A percentile compares a stretch with the other conserved stretches of the same genome.
Evolutionary conservation across 352 stramenopile genomes (phyloP).

Genomic region (Hyaloperonospora brassicae): DNA sequence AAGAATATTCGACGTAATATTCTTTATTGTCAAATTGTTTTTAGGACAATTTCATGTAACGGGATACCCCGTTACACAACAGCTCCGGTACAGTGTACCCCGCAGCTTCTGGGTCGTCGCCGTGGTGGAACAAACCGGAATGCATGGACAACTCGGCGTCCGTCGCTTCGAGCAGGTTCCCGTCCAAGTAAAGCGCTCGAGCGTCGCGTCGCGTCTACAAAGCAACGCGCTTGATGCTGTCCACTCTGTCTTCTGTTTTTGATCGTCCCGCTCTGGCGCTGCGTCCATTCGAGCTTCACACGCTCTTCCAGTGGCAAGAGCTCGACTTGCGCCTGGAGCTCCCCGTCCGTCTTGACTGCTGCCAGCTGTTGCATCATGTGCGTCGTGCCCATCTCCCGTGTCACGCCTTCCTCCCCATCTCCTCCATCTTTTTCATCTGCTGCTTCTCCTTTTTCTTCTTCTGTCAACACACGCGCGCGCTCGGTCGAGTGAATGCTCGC

Average conservation of each 20-base stretch:
- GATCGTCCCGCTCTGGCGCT: conserved; percentile 14
- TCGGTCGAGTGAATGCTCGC: too few species aligned
- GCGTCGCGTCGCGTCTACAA: conserved; percentile 25
- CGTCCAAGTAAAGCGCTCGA: conserved; percentile 66
- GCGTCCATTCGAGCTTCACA: conserved; percentile 74
- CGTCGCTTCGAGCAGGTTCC: conserved; percentile 23
- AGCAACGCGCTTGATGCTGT: conserved; percentile 10
- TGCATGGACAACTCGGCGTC: conserved; percentile 27
- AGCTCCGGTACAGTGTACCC: conserved; percentile 74
- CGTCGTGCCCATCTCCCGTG: too few species aligned
- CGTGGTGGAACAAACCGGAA: conserved; percentile 76
- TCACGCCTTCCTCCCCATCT: too few species aligned
- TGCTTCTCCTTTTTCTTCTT: too few species aligned
- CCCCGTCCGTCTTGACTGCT: conserved; percentile 54
- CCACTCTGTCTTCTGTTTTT: conserved; percentile 4
- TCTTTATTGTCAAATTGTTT: too few species aligned
- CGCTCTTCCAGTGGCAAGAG: conserved; percentile 56
- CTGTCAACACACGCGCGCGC: too few species aligned
- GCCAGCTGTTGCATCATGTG: conserved; percentile 38
- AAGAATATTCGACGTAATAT: too few species aligned
- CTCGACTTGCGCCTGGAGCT: conserved; percentile 38
- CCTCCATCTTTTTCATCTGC: too few species aligned
- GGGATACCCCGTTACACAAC: too few species aligned
- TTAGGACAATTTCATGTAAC: too few species aligned
- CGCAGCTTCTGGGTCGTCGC: conserved; percentile 55